Conservation (phyloP, 2,329 filamentous ascomycete genomes). For the Bimuria novae-zelandiae region DNA sequence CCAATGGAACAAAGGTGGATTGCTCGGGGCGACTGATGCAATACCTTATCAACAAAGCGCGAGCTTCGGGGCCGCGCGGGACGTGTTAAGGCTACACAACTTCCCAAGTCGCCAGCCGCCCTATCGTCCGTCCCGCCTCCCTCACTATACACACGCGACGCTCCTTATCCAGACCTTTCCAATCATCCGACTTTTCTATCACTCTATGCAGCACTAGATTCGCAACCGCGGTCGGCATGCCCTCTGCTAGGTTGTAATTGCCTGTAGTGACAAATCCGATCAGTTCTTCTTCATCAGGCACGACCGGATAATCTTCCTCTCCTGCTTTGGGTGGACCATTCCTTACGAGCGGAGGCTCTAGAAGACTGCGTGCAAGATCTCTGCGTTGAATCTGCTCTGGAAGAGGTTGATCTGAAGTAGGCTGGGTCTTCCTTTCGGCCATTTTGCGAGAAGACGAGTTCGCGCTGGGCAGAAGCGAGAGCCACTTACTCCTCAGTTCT, state of each 20-base stretch:
- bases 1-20: too few relatives aligned
- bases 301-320: conserved; percentile 60
- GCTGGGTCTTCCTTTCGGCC: background rate
- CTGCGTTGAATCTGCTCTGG: conserved; percentile 22
- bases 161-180: conserved; percentile 29
- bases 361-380: conserved; percentile 32
- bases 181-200: conserved; percentile 49
- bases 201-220: conserved; percentile 67
- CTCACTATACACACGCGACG: conserved; percentile 74
- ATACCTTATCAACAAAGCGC: too few relatives aligned
- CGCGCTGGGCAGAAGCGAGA: conserved; percentile 58
- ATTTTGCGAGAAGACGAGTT: conserved; percentile 1
- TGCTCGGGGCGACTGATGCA: too few relatives aligned
- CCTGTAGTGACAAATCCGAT: conserved; percentile 91
- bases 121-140: conserved; percentile 77
- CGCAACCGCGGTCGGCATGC: conserved; percentile 75
- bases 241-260: conserved; percentile 77
- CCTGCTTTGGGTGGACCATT: conserved; percentile 29
- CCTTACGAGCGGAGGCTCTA: conserved; percentile 18
- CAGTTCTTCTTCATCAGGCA: conserved; percentile 76
- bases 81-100: conserved; percentile 60
- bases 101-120: conserved; percentile 81
- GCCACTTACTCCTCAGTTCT: conserved; percentile 72
- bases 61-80: too few relatives aligned
- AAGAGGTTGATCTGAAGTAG: conserved; percentile 14